These are phyloP conservation scores for Deinandra increscens DNA, from an alignment of 129 eudicot species.

Conservation along the genomic window DNA sequence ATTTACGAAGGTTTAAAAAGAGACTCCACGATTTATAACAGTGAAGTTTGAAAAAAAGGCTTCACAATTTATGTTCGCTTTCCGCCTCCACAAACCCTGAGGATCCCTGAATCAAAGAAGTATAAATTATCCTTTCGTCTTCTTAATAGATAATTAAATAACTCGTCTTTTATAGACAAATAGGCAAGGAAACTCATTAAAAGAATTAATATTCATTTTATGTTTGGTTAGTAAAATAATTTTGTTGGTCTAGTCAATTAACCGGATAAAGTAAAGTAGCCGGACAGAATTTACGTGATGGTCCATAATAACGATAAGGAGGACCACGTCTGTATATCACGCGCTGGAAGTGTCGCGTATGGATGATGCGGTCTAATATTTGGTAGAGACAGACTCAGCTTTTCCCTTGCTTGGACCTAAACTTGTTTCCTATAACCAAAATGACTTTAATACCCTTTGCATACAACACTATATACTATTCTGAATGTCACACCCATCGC, in stretches of 20 bases:
- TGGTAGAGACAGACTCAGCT: not conserved
- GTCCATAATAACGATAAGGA: conserved; percentile 1
- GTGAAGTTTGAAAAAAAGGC: too few relatives aligned
- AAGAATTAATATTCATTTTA: not conserved
- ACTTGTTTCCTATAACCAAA: too few relatives aligned
- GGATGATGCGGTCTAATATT: not conserved
- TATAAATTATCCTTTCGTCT: too few relatives aligned
- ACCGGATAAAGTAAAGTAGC: not conserved
- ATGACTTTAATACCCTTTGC: too few relatives aligned
- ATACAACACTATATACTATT: too few relatives aligned
- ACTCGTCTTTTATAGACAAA: not conserved
- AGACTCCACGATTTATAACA: too few relatives aligned
- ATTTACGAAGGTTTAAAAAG: too few relatives aligned
- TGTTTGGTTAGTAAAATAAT: not conserved
- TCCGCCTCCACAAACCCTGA: too few relatives aligned
- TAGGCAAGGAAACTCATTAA: not conserved
- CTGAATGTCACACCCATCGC: too few relatives aligned
- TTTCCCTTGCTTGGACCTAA: not conserved
- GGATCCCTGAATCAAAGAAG: too few relatives aligned
- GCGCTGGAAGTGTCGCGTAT: conserved; percentile 2
- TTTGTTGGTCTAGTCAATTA: conserved; percentile 14
- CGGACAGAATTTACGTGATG: conserved; percentile 20
- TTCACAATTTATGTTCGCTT: too few relatives aligned
- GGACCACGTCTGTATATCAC: conserved; percentile 18
- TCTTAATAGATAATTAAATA: too few relatives aligned